Percentiles rank a stretch among this genome's conserved stretches.
These are phyloP conservation scores for Psilocybe azurescens DNA, from an alignment of 768 basidiomycete species.

Conservation along the genomic window DNA sequence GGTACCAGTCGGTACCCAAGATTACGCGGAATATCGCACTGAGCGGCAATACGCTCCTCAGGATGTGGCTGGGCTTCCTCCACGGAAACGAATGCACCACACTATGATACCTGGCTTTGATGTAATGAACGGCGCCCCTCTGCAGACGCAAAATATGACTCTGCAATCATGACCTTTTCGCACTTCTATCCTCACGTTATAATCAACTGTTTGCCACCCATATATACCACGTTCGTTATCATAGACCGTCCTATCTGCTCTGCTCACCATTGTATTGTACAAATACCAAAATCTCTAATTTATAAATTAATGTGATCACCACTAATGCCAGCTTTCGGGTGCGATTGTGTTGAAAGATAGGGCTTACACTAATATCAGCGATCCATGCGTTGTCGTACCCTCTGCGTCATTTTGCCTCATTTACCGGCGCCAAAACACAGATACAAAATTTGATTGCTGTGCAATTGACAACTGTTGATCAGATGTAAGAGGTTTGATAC, in stretches of 20 bases:
- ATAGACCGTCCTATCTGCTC: conserved; percentile 20
- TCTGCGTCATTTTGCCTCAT: not conserved
- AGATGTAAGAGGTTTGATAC: conserved; percentile 16
- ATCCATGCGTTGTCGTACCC: not conserved
- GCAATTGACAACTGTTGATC: conserved; percentile 18
- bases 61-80: conserved; percentile 58
- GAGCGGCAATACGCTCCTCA: conserved; percentile 37
- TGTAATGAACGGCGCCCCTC: conserved; percentile 53
- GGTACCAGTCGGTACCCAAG: conserved; percentile 38
- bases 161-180: conserved; percentile 50
- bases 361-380: not conserved
- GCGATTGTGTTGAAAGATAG: not conserved
- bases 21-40: conserved; percentile 32
- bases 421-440: not conserved
- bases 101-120: conserved; percentile 62
- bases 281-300: conserved; percentile 21
- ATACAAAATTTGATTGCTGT: conserved; percentile 10
- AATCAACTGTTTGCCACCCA: conserved; percentile 15
- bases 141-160: conserved; percentile 62
- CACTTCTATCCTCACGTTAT: conserved; percentile 11
- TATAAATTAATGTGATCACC: conserved; percentile 17
- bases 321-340: not conserved
- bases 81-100: conserved; percentile 71
- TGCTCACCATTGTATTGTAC: conserved; percentile 24
- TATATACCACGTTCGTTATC: conserved; percentile 24